These are phyloP conservation scores for Leccinum ambiguum DNA, from an alignment of 1,284 basidiomycete genomes.

Conservation along the genomic window DNA sequence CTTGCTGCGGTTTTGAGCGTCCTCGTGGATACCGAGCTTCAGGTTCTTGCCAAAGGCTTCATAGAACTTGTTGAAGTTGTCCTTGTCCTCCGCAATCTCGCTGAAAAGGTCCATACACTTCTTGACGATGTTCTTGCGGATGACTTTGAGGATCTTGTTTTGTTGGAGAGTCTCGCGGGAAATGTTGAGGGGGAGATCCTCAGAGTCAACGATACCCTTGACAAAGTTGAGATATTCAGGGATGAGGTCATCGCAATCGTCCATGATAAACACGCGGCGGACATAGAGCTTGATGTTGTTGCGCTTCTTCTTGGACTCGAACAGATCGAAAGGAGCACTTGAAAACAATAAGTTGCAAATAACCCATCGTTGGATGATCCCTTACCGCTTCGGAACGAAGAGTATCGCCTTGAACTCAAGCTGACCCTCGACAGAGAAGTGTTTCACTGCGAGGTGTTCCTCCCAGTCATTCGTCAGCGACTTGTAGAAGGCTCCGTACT, in stretches of 20 bases:
- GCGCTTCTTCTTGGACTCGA: conserved; percentile 99
- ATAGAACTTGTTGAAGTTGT: conserved; percentile 98
- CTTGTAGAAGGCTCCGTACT: conserved; percentile 99
- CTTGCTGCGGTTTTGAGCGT: conserved; percentile 98
- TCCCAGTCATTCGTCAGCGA: conserved; percentile 99
- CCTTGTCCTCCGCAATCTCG: conserved; percentile 99
- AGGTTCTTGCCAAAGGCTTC: conserved; percentile 96
- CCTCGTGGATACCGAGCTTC: conserved; percentile 99
- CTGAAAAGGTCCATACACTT: conserved; percentile 95
- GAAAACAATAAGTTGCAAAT: conserved; percentile 11
- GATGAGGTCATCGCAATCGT: conserved; percentile 99
- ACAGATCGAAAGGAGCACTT: conserved; percentile 97
- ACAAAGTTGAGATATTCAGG: conserved; percentile 99
- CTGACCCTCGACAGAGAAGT: conserved; percentile 99
- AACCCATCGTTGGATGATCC: conserved; percentile 8
- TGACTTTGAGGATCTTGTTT: conserved; percentile 99
- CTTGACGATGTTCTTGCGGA: conserved; percentile 98
- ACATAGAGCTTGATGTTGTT: conserved; percentile 99
- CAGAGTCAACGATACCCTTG: conserved; percentile 99
- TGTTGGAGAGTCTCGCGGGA: conserved; percentile 99
- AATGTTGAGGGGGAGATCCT: conserved; percentile 99
- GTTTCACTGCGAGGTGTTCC: conserved; percentile 98
- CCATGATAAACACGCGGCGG: conserved; percentile 99
- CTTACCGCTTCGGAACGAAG: conserved; percentile 92
- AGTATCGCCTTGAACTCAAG: conserved; percentile 99